phyloP scores from a whole-genome alignment of 108 stramenopile genomes.

The Cyclotella kingstonii region DNA sequence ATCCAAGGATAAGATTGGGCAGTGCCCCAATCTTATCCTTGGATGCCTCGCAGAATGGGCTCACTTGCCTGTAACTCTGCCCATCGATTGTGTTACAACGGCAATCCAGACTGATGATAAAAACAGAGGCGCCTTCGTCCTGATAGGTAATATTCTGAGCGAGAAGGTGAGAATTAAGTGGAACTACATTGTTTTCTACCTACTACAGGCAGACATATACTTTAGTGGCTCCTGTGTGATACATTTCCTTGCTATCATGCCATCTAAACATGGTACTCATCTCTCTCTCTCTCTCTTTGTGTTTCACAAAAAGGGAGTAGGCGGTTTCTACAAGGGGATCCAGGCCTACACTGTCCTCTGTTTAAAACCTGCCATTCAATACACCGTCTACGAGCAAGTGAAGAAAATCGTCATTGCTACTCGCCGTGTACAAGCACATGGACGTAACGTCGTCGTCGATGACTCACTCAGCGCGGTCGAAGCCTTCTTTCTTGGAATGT shows the following conservation, averaged over 20 bases:
- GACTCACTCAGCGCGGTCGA: conserved; percentile 53
- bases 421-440: conserved; percentile 12
- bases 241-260: neutral
- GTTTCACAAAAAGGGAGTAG: conserved; percentile 31
- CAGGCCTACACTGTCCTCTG: conserved; percentile 86
- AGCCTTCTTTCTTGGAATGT: conserved; percentile 88
- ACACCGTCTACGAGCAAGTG: conserved; percentile 90
- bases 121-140: conserved; percentile 49
- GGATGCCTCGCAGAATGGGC: conserved; percentile 83
- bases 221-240: neutral
- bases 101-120: conserved; percentile 66
- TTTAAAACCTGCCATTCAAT: conserved; percentile 92
- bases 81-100: conserved; percentile 80
- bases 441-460: conserved; percentile 3
- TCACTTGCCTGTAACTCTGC: conserved; percentile 87
- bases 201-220: neutral
- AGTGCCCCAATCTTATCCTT: conserved; percentile 47
- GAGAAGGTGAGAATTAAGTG: conserved; percentile 30
- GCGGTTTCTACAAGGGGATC: conserved; percentile 86
- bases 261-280: too few relatives aligned
- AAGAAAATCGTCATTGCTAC: conserved; percentile 47
- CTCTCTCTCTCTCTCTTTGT: neutral
- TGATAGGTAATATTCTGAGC: conserved; percentile 57
- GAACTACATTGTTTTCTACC: too few relatives aligned
- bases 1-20: too few relatives aligned